These are phyloP conservation scores for Heliamphora pulchella DNA, from an alignment of 179 eudicot species.

Conservation along the genomic window DNA sequence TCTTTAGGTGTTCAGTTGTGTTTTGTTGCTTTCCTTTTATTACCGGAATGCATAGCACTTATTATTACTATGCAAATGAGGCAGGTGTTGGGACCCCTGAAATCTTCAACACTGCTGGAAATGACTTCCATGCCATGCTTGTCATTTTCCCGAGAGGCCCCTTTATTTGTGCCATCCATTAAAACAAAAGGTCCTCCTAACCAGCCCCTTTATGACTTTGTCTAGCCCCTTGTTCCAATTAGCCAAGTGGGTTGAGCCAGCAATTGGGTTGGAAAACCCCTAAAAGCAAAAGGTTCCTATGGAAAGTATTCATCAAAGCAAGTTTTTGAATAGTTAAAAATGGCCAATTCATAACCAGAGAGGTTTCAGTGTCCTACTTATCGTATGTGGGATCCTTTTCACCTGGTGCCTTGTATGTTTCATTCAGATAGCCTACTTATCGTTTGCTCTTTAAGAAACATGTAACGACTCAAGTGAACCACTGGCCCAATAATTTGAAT, in stretches of 20 bases:
- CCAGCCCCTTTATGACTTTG: background rate
- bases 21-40: slow-evolving; percentile 3
- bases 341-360: slow-evolving; percentile 1
- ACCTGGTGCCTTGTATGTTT: background rate
- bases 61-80: background rate
- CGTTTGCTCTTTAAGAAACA: slow-evolving; percentile 1
- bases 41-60: background rate
- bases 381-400: background rate
- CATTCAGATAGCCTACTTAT: background rate
- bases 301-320: background rate
- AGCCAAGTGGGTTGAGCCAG: background rate
- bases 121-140: background rate
- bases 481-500: no score
- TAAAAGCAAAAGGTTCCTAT: background rate
- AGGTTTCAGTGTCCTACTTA: background rate
- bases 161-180: background rate
- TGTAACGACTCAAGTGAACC: no score
- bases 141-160: background rate
- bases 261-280: background rate
- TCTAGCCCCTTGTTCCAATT: background rate
- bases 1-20: background rate
- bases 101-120: background rate
- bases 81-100: background rate
- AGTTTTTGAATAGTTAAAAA: background rate
- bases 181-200: background rate